phyloP scores from a whole-genome alignment of 2,329 filamentous ascomycete genomes.

The Venturia carpophila region DNA sequence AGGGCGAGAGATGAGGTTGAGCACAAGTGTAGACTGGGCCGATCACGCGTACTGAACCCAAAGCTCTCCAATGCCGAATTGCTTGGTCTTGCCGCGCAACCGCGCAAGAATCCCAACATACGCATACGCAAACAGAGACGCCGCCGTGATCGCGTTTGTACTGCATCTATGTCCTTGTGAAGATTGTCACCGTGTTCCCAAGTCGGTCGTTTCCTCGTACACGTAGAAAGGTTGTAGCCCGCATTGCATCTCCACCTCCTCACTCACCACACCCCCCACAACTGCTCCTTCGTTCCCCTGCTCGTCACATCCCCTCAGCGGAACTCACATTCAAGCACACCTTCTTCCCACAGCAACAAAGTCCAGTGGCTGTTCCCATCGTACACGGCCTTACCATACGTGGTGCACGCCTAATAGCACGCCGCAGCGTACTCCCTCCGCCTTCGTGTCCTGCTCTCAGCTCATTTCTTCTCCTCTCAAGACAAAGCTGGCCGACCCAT shows the following conservation, averaged over 20 bases:
- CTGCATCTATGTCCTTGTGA: too few species aligned
- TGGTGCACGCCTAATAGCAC: background rate
- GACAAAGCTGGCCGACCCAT: background rate
- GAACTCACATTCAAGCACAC: background rate
- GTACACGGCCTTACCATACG: background rate
- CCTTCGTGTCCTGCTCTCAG: background rate
- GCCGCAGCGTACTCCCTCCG: background rate
- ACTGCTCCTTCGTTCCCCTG: background rate
- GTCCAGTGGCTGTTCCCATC: background rate
- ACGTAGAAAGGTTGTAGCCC: background rate
- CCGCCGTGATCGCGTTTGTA: background rate
- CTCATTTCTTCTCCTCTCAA: background rate
- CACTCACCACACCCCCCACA: constrained; percentile 1
- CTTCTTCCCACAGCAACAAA: background rate
- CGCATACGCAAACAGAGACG: background rate
- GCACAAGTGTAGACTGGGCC: background rate
- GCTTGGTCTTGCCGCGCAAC: background rate
- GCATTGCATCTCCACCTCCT: constrained; percentile 7
- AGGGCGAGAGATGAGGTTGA: background rate
- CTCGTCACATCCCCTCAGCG: constrained; percentile 1
- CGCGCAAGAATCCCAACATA: too few species aligned
- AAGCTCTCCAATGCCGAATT: background rate
- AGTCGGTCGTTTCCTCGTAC: background rate
- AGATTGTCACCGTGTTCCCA: too few species aligned
- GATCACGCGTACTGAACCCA: background rate